Base-by-base conservation (phyloP, 2,329 filamentous ascomycete genomes). In the Aureobasidium subglaciale region DNA sequence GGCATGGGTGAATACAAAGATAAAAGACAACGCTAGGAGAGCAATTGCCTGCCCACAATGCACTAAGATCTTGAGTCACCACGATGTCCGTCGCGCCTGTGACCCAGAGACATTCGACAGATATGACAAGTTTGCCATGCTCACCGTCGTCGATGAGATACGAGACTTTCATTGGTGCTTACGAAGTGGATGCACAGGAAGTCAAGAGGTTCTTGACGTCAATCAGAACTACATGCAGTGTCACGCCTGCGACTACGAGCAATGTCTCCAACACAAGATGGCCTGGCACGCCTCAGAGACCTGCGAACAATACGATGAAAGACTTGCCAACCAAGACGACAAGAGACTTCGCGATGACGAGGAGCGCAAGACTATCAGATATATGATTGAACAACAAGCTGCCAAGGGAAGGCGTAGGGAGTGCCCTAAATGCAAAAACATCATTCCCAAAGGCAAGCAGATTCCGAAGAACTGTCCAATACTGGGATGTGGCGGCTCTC, bases 11-110 rank as follows among this genome's bases (percentile, higher is more conserved):
- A 56, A 60, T 5, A 65, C 66, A 1, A 67, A 72, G 48, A 67
- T 73, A 50, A 59, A 61, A 6, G 56, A 59, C 7, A 71, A 71
- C 53, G 63, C 70, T 2, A 76, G 75, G 72, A 72, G 75, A 30
- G 69, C 75, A 9, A 72, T 83, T 37, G 68, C 67, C 41, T 84
- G 81, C 50, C 78, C 79, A 0, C 75, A 79, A 48, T 84, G 81
- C 59, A 61, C 69, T 3, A 67, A 66, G 24, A 59, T 62, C 0
- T 66, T 84, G 2, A 61, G 68, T 8, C 75, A 76, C 58, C 63
- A 67, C 15, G 75, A 78, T 16, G 70, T 83, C 2, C 69, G 73
- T 57, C 66, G 67, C 0, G 75, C 73, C 53, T 77, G 79, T 1
- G 70, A 75, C 15, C 48, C 63, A 0, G 67, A 72, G 5, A 72